Percentiles rank a stretch among this genome's conserved stretches.
Evolutionary conservation across 192 early-diverging fungal genomes (phyloP).

Genomic region (Cladochytrium replicatum): DNA sequence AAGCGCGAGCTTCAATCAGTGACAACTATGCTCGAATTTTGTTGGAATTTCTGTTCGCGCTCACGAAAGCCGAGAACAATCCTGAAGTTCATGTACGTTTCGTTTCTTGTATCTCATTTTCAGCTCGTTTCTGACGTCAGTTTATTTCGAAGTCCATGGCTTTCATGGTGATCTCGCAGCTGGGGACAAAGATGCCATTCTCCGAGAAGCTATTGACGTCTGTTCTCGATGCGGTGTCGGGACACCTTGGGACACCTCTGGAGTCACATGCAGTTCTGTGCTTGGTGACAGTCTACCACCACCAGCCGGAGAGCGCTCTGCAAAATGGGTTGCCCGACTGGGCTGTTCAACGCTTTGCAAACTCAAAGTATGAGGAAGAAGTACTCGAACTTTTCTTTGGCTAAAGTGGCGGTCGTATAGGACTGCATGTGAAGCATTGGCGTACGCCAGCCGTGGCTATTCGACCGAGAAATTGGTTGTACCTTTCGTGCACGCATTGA

Average conservation of each 20-base stretch:
- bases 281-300: slow-evolving; percentile 42
- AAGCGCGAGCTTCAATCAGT: too few relatives aligned
- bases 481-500: too few relatives aligned
- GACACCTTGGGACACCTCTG: slow-evolving; percentile 11
- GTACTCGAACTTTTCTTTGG: too few relatives aligned
- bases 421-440: too few relatives aligned
- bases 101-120: slow-evolving; percentile 11
- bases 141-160: slow-evolving; percentile 11
- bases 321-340: slow-evolving; percentile 1
- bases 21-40: too few relatives aligned
- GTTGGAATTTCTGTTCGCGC: too few relatives aligned
- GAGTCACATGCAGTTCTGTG: slow-evolving; percentile 19
- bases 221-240: slow-evolving; percentile 33
- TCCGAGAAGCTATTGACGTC: slow-evolving; percentile 28
- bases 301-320: slow-evolving; percentile 23
- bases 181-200: slow-evolving; percentile 41
- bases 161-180: slow-evolving; percentile 60
- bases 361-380: too few relatives aligned
- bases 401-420: too few relatives aligned
- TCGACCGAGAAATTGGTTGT: too few relatives aligned
- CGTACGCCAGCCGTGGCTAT: too few relatives aligned
- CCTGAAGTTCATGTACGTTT: slow-evolving; percentile 32
- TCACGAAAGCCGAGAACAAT: slow-evolving; percentile 38
- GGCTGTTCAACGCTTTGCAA: neutral
- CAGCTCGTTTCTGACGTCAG: neutral